Conservation (phyloP, 1,284 basidiomycete genomes). For the Rhodotorula sp. region DNA sequence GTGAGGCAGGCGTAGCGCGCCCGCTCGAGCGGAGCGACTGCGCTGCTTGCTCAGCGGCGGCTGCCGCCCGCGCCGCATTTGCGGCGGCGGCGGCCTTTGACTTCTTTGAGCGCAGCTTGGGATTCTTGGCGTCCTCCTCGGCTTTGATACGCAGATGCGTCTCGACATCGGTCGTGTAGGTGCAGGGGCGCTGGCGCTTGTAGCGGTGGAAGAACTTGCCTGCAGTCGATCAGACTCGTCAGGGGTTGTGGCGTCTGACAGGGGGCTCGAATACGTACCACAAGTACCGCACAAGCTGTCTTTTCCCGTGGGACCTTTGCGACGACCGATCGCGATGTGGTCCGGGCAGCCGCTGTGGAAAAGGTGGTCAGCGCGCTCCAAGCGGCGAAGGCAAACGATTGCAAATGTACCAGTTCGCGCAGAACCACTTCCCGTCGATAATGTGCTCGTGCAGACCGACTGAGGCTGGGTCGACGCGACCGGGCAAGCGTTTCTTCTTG, state of each 20-base stretch:
- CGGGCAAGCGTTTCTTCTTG: slow-evolving; percentile 3
- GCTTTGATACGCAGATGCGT: slow-evolving; percentile 23
- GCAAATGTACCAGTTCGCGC: slow-evolving; percentile 62
- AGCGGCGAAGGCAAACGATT: not conserved
- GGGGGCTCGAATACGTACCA: slow-evolving; percentile 60
- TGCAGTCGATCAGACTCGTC: slow-evolving; percentile 45
- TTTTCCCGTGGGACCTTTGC: slow-evolving; percentile 85
- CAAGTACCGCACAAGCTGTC: slow-evolving; percentile 89
- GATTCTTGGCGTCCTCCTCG: slow-evolving; percentile 2
- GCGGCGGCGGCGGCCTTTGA: not conserved
- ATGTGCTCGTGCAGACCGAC: slow-evolving; percentile 63
- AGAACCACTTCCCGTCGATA: slow-evolving; percentile 85
- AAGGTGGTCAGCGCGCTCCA: not conserved
- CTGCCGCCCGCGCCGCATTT: not conserved
- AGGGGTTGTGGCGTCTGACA: not conserved
- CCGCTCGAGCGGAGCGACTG: not conserved
- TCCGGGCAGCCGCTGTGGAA: slow-evolving; percentile 71
- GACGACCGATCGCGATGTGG: slow-evolving; percentile 72
- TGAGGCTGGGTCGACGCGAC: slow-evolving; percentile 5
- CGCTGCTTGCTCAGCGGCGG: not conserved
- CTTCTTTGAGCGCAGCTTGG: not conserved
- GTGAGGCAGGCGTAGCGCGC: slow-evolving; percentile 6
- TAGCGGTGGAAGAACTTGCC: slow-evolving; percentile 84
- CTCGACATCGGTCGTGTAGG: slow-evolving; percentile 62
- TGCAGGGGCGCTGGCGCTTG: slow-evolving; percentile 67